Conservation (phyloP, 495 filamentous ascomycete genomes). For the Rhizodiscina lignyota region DNA sequence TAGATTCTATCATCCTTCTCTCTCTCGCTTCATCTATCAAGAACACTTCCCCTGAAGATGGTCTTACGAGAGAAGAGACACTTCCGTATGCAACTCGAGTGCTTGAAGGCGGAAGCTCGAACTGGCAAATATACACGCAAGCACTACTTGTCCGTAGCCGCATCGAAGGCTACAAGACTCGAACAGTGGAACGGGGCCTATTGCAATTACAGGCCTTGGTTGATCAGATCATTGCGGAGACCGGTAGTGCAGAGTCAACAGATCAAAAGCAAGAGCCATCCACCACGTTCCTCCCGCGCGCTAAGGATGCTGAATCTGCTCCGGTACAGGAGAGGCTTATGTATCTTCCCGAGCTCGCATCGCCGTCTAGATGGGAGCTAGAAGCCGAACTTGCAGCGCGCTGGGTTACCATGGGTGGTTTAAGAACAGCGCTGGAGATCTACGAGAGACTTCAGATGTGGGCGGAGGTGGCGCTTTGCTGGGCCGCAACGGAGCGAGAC, state of each 20-base stretch:
- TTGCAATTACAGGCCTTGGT: slow-evolving; percentile 92
- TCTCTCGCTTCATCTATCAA: slow-evolving; percentile 72
- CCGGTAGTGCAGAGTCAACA: slow-evolving; percentile 11
- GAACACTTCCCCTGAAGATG: slow-evolving; percentile 68
- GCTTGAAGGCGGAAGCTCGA: slow-evolving; percentile 72
- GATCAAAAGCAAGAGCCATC: slow-evolving; percentile 5
- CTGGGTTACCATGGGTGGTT: slow-evolving; percentile 74
- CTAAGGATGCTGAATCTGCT: slow-evolving; percentile 62
- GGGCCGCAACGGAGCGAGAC: slow-evolving; percentile 63
- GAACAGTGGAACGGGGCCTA: slow-evolving; percentile 76
- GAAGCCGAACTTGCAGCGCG: slow-evolving; percentile 84
- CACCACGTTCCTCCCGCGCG: slow-evolving; percentile 61
- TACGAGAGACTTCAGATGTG: slow-evolving; percentile 90
- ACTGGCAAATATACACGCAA: slow-evolving; percentile 97
- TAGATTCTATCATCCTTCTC: slow-evolving; percentile 75
- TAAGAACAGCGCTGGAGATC: slow-evolving; percentile 85
- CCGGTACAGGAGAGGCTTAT: slow-evolving; percentile 55
- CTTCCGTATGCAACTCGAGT: slow-evolving; percentile 81
- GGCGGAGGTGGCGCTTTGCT: slow-evolving; percentile 89
- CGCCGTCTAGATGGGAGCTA: slow-evolving; percentile 80
- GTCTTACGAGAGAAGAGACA: slow-evolving; percentile 81
- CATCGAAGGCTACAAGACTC: slow-evolving; percentile 69
- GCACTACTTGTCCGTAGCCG: slow-evolving; percentile 74
- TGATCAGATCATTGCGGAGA: slow-evolving; percentile 89
- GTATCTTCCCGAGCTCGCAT: slow-evolving; percentile 67